These are phyloP conservation scores for Wallacemonas sp. DNA, from an alignment of 208 protist species.

Conservation along the genomic window DNA sequence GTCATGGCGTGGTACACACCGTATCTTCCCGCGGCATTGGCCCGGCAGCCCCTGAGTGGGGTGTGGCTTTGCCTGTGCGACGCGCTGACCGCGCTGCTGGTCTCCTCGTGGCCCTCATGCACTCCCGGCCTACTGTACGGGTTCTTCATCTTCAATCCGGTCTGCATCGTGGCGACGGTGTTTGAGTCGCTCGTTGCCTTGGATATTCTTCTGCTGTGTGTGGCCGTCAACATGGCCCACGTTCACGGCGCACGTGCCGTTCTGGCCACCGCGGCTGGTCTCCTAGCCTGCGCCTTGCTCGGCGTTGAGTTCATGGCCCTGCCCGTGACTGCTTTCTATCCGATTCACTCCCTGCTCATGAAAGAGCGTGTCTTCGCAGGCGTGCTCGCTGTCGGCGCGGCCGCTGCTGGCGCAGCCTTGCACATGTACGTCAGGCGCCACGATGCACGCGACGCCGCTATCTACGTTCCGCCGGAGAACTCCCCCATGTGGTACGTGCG, in stretches of 20 bases:
- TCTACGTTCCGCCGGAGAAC: slow-evolving; percentile 72
- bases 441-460: slow-evolving; percentile 19
- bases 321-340: slow-evolving; percentile 49
- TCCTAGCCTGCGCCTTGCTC: slow-evolving; percentile 23
- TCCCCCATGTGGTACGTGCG: slow-evolving; percentile 78
- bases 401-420: slow-evolving; percentile 15
- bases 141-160: slow-evolving; percentile 66
- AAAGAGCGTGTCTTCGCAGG: slow-evolving; percentile 2
- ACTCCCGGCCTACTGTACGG: slow-evolving; percentile 43
- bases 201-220: slow-evolving; percentile 48
- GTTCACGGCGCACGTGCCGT: slow-evolving; percentile 8
- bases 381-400: slow-evolving; percentile 8
- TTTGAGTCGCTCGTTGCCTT: slow-evolving; percentile 58
- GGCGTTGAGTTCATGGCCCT: slow-evolving; percentile 56
- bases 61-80: slow-evolving; percentile 56
- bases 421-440: slow-evolving; percentile 21
- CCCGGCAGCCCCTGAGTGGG: slow-evolving; percentile 25
- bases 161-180: slow-evolving; percentile 38
- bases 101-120: slow-evolving; percentile 50
- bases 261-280: background rate
- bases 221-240: slow-evolving; percentile 36
- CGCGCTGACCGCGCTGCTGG: slow-evolving; percentile 46
- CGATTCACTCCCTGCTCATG: slow-evolving; percentile 31
- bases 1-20: slow-evolving; percentile 63
- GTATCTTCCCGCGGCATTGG: slow-evolving; percentile 42